Base-by-base conservation (phyloP, 192 early-diverging fungal genomes). In the Phycomyces nitens region DNA sequence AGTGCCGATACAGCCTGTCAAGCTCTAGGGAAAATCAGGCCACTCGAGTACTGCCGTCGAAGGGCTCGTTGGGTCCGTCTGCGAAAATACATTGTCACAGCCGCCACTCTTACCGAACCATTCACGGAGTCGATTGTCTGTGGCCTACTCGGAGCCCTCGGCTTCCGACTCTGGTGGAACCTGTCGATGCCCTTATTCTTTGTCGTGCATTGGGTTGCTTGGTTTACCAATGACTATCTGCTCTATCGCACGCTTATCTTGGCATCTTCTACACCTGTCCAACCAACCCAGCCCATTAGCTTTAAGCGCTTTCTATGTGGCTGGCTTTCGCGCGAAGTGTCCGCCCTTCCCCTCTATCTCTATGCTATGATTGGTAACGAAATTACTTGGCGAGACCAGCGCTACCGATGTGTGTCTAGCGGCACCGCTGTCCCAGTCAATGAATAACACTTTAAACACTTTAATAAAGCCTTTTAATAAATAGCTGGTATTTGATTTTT, bases 41-140 rank as follows among this genome's bases (percentile, higher is more conserved):
- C 92, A n/a, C 58, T 75, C 2, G 94, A 94, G 56, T 99, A 93
- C 76, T 89, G 90, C 60, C 69, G 79, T 51, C 78, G 95, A 20
- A 84, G 94, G n/a, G 85, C 89, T 21, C 80, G 97, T 54, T 99
- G 97, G 97, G 89, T 90, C 34, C 85, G 97, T 34, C 88, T 94
- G 58, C 82, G 97, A 56, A 98, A 96, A 74, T 97, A 94, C 73
- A 93, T 92, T 4, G 93, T 95, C 8, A 86, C 92, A 0, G 79
- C 78, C 29, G 95, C 95, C 0, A 99, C 97, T 12, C 62, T 96
- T 5, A 70, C 88, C 2, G 97, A 99, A 78, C 97, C 97, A n/a
- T 81, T 95, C 43, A 93, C 90, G 9, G 94, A 97, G 70, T 94
- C 90, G 20, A 77, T 97, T 24, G 52, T 95, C 16, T 84, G 87